A percentile compares a stretch with the other conserved stretches of the same genome.
Conservation (phyloP, 1,284 basidiomycete species). For the Melampsora americana region DNA sequence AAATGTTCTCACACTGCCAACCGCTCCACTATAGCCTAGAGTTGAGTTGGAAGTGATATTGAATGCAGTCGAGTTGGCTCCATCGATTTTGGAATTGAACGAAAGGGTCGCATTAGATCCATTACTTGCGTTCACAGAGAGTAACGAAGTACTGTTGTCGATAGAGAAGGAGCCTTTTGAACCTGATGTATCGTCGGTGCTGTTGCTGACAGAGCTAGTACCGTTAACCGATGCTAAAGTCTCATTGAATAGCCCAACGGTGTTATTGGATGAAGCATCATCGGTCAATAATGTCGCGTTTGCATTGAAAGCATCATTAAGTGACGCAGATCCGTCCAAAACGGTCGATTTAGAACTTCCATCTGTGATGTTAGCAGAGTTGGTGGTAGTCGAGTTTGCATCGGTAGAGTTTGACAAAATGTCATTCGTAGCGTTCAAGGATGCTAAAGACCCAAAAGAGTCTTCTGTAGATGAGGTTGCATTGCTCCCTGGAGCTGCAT, state of each 20-base stretch:
- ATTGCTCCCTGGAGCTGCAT: too few species aligned
- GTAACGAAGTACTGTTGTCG: background rate
- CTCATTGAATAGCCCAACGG: background rate
- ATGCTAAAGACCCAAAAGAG: background rate
- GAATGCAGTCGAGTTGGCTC: background rate
- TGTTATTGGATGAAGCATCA: background rate
- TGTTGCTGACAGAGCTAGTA: background rate
- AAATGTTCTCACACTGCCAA: background rate
- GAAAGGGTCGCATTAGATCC: background rate
- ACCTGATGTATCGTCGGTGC: background rate
- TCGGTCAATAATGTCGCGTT: background rate
- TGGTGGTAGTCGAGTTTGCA: background rate
- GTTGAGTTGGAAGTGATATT: background rate
- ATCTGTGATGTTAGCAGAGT: background rate
- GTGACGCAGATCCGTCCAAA: background rate
- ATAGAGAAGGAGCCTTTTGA: background rate
- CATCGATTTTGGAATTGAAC: background rate
- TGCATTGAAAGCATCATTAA: background rate
- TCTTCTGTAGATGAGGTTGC: too few species aligned
- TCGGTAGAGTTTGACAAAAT: background rate
- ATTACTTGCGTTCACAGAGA: background rate
- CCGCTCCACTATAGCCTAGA: too few species aligned
- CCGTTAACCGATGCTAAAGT: background rate
- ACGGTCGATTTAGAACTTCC: background rate
- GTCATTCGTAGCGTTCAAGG: background rate